These are phyloP conservation scores for Verticillium zaregamsianum DNA, from an alignment of 2,329 filamentous ascomycete species.

Conservation along the genomic window DNA sequence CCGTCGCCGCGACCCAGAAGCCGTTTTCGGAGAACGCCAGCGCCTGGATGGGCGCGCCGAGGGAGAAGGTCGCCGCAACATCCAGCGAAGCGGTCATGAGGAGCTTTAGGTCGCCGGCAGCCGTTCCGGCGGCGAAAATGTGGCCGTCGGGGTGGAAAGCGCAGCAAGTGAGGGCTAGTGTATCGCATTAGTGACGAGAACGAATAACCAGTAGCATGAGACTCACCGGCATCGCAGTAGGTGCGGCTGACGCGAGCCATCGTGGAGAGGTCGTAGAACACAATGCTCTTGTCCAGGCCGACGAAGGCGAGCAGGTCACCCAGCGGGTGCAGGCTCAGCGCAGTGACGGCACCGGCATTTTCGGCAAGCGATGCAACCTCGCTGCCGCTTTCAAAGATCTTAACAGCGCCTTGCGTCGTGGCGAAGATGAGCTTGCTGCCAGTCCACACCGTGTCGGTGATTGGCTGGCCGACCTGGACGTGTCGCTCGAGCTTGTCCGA, in stretches of 20 bases:
- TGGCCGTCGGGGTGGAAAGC: conserved; percentile 97
- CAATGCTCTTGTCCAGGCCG: conserved; percentile 86
- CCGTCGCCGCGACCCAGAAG: conserved; percentile 85
- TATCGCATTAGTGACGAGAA: neutral
- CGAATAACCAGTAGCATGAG: neutral
- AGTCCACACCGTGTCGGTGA: conserved; percentile 63
- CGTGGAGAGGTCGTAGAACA: conserved; percentile 75
- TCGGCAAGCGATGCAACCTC: conserved; percentile 69
- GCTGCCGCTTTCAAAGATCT: conserved; percentile 70
- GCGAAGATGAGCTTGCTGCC: conserved; percentile 67
- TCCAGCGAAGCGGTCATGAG: conserved; percentile 81
- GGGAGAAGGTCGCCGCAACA: conserved; percentile 68
- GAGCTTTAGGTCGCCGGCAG: conserved; percentile 76
- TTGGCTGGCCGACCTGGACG: conserved; percentile 61
- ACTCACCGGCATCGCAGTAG: conserved; percentile 74
- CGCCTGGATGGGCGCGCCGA: conserved; percentile 66
- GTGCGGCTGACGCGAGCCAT: conserved; percentile 71
- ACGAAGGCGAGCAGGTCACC: conserved; percentile 81
- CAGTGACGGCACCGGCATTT: conserved; percentile 78
- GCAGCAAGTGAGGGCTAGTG: conserved; percentile 65
- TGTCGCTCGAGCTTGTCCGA: conserved; percentile 64
- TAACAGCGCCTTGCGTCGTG: conserved; percentile 72
- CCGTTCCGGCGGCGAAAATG: conserved; percentile 80
- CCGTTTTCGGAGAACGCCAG: conserved; percentile 94
- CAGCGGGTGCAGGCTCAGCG: conserved; percentile 76